phyloP scores from a whole-genome alignment of 768 basidiomycete genomes.

The Filobasidium floriforme region DNA sequence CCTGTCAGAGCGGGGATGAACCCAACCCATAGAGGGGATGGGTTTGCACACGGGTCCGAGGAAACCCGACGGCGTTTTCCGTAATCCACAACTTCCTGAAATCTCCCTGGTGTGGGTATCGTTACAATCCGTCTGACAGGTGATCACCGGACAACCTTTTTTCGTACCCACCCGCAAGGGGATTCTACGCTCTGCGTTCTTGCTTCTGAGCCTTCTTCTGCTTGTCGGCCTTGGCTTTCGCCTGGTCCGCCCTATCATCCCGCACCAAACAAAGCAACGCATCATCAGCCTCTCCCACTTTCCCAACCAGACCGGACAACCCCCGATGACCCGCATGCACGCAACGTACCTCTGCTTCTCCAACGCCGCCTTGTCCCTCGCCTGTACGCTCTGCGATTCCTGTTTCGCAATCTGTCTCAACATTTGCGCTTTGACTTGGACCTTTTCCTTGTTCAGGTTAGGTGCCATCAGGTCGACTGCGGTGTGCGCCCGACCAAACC shows the following conservation, averaged over 20 bases:
- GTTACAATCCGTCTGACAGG: too few species aligned
- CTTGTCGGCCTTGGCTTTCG: conserved; percentile 42
- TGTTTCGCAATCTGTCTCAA: conserved; percentile 35
- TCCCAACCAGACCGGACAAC: background rate
- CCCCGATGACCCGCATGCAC: too few species aligned
- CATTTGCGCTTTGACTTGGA: conserved; percentile 35
- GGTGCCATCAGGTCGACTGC: conserved; percentile 43
- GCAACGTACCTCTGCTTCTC: conserved; percentile 43
- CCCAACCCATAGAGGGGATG: too few species aligned
- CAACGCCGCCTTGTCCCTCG: conserved; percentile 39
- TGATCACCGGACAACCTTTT: too few species aligned
- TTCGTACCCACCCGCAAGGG: too few species aligned
- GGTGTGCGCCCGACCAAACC: too few species aligned
- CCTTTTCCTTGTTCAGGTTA: conserved; percentile 42
- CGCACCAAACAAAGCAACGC: too few species aligned
- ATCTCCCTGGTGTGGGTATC: too few species aligned
- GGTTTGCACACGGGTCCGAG: too few species aligned
- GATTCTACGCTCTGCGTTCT: conserved; percentile 34
- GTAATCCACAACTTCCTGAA: too few species aligned
- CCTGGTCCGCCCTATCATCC: conserved; percentile 42
- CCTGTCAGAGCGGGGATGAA: too few species aligned
- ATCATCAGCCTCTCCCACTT: background rate
- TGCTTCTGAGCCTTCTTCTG: conserved; percentile 45
- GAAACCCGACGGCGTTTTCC: too few species aligned
- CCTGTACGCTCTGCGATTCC: conserved; percentile 30